Evolutionary conservation across 2,329 filamentous ascomycete genomes (phyloP).

Genomic region (Aspergillus quadrilineatus): DNA sequence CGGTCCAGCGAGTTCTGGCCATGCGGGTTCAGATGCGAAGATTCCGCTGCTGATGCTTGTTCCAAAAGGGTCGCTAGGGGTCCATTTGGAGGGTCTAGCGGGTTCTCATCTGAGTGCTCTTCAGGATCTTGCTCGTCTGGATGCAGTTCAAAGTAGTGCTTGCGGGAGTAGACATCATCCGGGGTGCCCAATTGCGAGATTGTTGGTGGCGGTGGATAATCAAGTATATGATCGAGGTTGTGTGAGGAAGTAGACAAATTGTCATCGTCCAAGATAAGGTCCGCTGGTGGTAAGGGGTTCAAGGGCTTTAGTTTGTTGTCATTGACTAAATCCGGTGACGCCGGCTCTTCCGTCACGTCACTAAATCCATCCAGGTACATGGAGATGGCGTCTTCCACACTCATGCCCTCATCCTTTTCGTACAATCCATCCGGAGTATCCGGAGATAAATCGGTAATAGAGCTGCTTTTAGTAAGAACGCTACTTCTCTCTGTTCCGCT

Average conservation of each 20-base stretch:
- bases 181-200: not conserved
- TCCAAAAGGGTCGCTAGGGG: not conserved
- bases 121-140: not conserved
- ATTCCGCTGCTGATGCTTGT: not conserved
- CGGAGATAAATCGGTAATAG: constrained; percentile 59
- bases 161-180: not conserved
- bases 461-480: constrained; percentile 75
- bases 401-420: constrained; percentile 53
- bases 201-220: constrained; percentile 20
- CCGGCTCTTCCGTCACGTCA: constrained; percentile 43
- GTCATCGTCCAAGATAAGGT: constrained; percentile 28
- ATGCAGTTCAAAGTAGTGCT: not conserved
- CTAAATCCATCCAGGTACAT: constrained; percentile 61
- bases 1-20: constrained; percentile 17
- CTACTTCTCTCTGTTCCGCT: constrained; percentile 80
- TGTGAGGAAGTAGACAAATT: constrained; percentile 22
- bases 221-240: constrained; percentile 21
- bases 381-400: constrained; percentile 60
- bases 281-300: constrained; percentile 29
- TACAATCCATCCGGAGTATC: constrained; percentile 67
- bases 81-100: constrained; percentile 8
- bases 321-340: constrained; percentile 31
- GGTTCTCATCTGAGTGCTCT: constrained; percentile 5
- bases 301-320: constrained; percentile 34
- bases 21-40: constrained; percentile 12